A percentile compares a stretch with the other conserved stretches of the same genome.
Conservation (phyloP, 495 filamentous ascomycete species). For the Podospora pseudopauciseta region DNA sequence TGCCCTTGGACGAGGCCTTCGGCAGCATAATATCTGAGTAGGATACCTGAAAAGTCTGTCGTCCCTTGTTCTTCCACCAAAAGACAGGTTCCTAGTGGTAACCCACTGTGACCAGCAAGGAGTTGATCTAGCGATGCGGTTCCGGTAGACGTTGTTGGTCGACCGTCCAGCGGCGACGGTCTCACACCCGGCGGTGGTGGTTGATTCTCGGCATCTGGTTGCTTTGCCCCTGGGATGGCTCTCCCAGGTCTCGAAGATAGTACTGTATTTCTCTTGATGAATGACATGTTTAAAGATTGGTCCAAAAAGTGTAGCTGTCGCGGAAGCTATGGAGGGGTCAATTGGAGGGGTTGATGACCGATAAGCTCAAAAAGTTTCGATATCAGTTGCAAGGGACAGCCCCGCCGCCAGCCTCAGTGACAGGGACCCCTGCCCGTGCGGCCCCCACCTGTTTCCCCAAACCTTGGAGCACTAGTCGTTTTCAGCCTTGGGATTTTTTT, state of each 20-base stretch:
- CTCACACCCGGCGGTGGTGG: slow-evolving; percentile 63
- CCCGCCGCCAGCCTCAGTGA: background rate
- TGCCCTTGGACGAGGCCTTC: slow-evolving; percentile 93
- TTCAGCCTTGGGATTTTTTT: slow-evolving; percentile 21
- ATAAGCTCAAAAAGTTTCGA: slow-evolving; percentile 1
- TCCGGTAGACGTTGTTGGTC: slow-evolving; percentile 86
- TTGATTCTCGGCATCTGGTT: slow-evolving; percentile 33
- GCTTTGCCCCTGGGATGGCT: slow-evolving; percentile 28
- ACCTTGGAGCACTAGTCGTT: background rate
- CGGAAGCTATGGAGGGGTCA: background rate
- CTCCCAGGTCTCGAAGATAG: slow-evolving; percentile 43
- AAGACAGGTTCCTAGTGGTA: slow-evolving; percentile 75
- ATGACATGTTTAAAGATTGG: slow-evolving; percentile 61
- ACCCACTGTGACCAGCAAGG: slow-evolving; percentile 82
- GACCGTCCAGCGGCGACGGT: slow-evolving; percentile 85
- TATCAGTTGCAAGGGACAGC: background rate
- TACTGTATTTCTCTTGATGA: slow-evolving; percentile 81
- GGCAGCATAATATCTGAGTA: slow-evolving; percentile 86
- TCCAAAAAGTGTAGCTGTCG: background rate
- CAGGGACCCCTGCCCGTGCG: background rate
- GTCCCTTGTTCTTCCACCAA: slow-evolving; percentile 90
- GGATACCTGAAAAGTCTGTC: slow-evolving; percentile 83
- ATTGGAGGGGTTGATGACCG: background rate
- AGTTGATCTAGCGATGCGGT: slow-evolving; percentile 78
- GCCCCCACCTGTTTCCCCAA: slow-evolving; percentile 17